A percentile compares a stretch with the other conserved stretches of the same genome.
phyloP scores from a whole-genome alignment of 495 filamentous ascomycete genomes.

The Neurospora sp. region DNA sequence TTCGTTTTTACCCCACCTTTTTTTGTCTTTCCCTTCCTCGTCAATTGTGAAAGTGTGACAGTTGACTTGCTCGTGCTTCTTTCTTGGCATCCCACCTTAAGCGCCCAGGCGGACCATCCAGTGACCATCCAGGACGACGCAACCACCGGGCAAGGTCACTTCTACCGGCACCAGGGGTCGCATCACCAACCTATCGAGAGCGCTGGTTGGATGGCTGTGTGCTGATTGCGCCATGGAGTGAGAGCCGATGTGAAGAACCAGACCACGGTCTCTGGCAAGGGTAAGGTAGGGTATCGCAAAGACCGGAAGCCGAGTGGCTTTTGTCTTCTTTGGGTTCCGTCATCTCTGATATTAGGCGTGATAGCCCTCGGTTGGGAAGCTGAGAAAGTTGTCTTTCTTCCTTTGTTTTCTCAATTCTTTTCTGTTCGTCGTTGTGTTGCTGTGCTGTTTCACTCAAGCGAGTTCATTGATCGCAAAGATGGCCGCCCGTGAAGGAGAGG shows the following conservation, averaged over 20 bases:
- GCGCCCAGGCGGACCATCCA: slow-evolving; percentile 11
- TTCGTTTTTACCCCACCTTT: neutral
- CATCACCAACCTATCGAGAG: slow-evolving; percentile 2
- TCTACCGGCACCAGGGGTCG: slow-evolving; percentile 3
- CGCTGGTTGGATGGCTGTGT: slow-evolving; percentile 11
- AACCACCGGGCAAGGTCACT: neutral
- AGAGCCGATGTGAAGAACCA: neutral
- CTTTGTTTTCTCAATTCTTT: neutral
- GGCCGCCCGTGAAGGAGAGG: slow-evolving; percentile 70
- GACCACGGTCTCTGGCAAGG: neutral
- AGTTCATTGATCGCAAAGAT: slow-evolving; percentile 35
- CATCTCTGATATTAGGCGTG: neutral
- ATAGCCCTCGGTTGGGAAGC: neutral
- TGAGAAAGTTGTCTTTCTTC: neutral
- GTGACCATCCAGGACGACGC: neutral
- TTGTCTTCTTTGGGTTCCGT: neutral
- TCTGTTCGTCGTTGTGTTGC: neutral
- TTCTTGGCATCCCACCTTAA: slow-evolving; percentile 17
- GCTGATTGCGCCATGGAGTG: neutral
- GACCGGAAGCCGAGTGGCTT: slow-evolving; percentile 5
- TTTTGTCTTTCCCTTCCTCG: neutral
- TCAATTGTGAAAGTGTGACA: neutral
- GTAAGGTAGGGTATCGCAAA: slow-evolving; percentile 4
- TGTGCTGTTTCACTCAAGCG: neutral
- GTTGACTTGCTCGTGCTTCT: neutral